Base-by-base conservation (phyloP, 2,329 filamentous ascomycete genomes). In the Thelonectria blattea region DNA sequence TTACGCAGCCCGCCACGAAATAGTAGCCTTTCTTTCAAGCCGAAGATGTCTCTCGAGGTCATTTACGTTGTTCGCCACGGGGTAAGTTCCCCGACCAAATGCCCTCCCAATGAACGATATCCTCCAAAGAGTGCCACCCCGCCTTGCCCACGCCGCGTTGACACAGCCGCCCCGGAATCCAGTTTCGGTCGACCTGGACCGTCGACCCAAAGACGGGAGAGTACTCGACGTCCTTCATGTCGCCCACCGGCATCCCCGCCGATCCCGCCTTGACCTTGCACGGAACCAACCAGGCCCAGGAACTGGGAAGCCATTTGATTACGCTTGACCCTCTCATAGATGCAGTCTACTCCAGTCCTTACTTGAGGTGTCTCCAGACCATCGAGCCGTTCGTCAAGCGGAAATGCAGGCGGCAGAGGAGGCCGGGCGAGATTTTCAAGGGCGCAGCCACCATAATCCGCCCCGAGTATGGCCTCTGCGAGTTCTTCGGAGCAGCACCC, bases 171-270 rank as follows among this genome's bases (percentile, higher is more conserved):
- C 61, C 39, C 61, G 56, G 61, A 57, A 42, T 57, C 46, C 75
- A 96, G 93, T 97, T 96, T 77, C 92, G 95, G 64, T 89, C 91
- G 65, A 93, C 91, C 74, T 98, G 93, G 92, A 86, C 87, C 45
- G 91, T 98, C 62, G 89, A 98, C 77, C 87, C 88, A 47, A 79
- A 83, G 62, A 94, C 91, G 39, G 94, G 95, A 54, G 83, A 83
- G 68, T 98, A 98, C 80, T 85, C 84, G 55, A 81, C 90, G 22
- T 82, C 82, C 60, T 87, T 95, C 66, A 87, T 84, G 43, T 92
- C 91, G 39, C 94, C 95, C 1, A 98, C 95, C 6, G 91, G 91
- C 54, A 93, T 97, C 65, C 84, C 93, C 4, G 90, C 91, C 24
- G 95, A 99, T 73, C 93, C 93, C 47, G 89, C 92, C 10, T 84